Percentiles rank a stretch among this genome's conserved stretches.
Conservation (phyloP, 208 protist species). For the Entamoeba dispar region DNA sequence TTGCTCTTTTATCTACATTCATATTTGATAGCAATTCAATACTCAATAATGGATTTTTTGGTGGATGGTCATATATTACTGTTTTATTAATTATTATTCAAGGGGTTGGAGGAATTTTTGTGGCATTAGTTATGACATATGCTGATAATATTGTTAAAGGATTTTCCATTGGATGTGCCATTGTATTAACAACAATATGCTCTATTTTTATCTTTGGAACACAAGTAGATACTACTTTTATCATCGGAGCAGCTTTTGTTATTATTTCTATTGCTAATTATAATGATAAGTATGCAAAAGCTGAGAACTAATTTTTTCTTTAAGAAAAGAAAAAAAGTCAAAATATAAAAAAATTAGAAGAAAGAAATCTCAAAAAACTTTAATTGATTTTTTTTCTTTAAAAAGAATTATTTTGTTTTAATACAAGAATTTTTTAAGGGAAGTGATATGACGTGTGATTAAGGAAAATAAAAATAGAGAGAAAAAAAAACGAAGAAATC, state of each 20-base stretch:
- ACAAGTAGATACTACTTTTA: not conserved
- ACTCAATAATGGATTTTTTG: not conserved
- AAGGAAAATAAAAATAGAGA: too few species aligned
- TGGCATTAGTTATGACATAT: not conserved
- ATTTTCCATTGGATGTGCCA: not conserved
- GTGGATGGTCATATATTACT: not conserved
- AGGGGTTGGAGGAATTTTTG: not conserved
- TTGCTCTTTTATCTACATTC: not conserved
- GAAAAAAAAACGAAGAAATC: too few species aligned
- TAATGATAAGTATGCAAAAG: not conserved
- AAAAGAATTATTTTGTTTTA: too few species aligned
- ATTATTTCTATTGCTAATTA: not conserved
- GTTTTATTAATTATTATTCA: not conserved
- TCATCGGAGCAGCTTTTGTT: not conserved
- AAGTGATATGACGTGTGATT: too few species aligned
- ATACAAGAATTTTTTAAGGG: too few species aligned
- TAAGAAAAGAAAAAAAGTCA: too few species aligned
- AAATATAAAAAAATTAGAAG: too few species aligned
- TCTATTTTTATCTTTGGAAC: not conserved
- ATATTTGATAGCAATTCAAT: not conserved
- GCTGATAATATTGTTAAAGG: not conserved
- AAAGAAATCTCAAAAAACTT: too few species aligned
- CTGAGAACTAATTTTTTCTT: not conserved
- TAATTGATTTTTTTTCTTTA: too few species aligned
- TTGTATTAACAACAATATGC: not conserved